These are phyloP conservation scores for Phytophthora syringae DNA, from an alignment of 352 stramenopile species.

Conservation along the genomic window DNA sequence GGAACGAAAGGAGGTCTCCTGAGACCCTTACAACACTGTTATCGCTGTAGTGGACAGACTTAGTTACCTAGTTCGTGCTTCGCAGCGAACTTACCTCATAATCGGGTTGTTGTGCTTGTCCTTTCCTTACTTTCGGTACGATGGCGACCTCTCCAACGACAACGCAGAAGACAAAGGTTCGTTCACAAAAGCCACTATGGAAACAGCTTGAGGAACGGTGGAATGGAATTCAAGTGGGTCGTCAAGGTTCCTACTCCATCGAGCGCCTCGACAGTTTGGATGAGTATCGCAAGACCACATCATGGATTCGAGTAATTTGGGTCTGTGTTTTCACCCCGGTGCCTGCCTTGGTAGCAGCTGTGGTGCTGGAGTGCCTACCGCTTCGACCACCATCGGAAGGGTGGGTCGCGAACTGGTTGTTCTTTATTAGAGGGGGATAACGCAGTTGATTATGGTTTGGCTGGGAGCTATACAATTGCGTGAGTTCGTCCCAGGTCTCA, in stretches of 20 bases:
- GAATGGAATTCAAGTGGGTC: constrained; percentile 15
- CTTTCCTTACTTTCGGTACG: too few relatives aligned
- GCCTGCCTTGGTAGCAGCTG: neutral
- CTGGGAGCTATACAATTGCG: too few relatives aligned
- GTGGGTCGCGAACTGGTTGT: constrained; percentile 21
- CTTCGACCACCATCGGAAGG: constrained; percentile 5
- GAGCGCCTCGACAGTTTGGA: constrained; percentile 1
- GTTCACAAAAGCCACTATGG: neutral
- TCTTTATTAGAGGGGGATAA: constrained; percentile 9
- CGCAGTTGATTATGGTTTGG: too few relatives aligned
- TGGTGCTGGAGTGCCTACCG: constrained; percentile 4
- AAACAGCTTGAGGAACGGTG: neutral
- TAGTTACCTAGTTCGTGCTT: too few relatives aligned
- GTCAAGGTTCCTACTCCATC: constrained; percentile 14
- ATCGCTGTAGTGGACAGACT: too few relatives aligned
- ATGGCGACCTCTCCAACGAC: neutral
- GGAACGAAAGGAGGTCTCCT: too few relatives aligned
- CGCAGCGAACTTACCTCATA: too few relatives aligned
- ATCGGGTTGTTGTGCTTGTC: too few relatives aligned
- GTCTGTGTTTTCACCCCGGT: constrained; percentile 5
- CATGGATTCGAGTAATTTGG: neutral
- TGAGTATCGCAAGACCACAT: constrained; percentile 8
- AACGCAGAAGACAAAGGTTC: neutral
- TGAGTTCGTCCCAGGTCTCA: constrained; percentile 12
- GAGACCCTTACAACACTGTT: too few relatives aligned